Conservation (phyloP, 805 yeast species). For the Yarrowia porcina region DNA sequence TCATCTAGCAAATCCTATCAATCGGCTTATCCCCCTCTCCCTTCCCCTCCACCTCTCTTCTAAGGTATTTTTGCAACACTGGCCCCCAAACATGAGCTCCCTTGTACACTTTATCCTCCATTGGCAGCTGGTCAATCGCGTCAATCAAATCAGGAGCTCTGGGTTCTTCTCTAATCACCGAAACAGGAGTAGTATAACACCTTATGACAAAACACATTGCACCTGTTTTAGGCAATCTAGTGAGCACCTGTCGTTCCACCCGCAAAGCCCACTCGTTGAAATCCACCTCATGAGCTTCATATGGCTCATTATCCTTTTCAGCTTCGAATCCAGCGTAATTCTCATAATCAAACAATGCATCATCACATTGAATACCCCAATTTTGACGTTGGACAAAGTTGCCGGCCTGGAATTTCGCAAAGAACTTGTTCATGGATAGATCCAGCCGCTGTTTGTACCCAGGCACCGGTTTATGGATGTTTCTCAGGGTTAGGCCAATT, state of each 20-base stretch:
- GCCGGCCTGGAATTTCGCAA: conserved; percentile 54
- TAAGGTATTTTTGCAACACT: neutral
- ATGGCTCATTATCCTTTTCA: conserved; percentile 48
- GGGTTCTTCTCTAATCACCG: conserved; percentile 46
- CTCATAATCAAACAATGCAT: conserved; percentile 32
- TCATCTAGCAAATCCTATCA: neutral
- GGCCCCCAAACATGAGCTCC: conserved; percentile 66
- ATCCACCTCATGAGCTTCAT: conserved; percentile 56
- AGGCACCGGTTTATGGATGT: conserved; percentile 66
- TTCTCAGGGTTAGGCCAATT: conserved; percentile 58
- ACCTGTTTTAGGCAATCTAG: conserved; percentile 59
- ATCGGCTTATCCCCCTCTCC: neutral
- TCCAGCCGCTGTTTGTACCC: conserved; percentile 62
- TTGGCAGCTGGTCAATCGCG: conserved; percentile 63
- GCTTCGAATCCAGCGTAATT: conserved; percentile 67
- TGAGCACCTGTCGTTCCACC: conserved; percentile 68
- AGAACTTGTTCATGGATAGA: conserved; percentile 72
- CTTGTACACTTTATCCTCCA: conserved; percentile 58
- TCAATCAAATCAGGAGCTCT: conserved; percentile 51
- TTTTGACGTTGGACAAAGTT: conserved; percentile 71
- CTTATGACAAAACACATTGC: conserved; percentile 60
- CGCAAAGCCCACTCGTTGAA: conserved; percentile 43
- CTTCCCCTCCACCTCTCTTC: conserved; percentile 8
- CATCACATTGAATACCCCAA: conserved; percentile 59
- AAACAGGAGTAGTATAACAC: conserved; percentile 54